Percentiles rank a stretch among this genome's conserved stretches.
phyloP scores from a whole-genome alignment of 129 eudicot species.

The Solidago caesia region DNA sequence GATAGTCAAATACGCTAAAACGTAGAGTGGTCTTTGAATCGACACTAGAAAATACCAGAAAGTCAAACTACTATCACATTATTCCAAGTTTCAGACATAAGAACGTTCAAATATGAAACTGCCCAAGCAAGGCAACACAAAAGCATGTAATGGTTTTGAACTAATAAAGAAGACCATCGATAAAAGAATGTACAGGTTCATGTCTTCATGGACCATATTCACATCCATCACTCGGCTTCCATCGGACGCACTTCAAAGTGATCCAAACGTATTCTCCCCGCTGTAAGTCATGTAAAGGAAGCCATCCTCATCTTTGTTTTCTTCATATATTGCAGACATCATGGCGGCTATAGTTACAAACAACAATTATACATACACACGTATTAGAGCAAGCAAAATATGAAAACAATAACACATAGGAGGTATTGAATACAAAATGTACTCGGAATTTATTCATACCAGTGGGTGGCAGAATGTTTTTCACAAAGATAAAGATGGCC shows the following conservation, averaged over 20 bases:
- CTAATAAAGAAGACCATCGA: conserved; percentile 19
- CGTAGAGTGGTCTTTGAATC: neutral
- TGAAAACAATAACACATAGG: neutral
- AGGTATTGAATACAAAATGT: neutral
- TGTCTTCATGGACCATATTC: conserved; percentile 33
- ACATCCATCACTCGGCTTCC: conserved; percentile 30
- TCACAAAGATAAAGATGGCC: conserved; percentile 92
- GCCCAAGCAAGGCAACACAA: neutral
- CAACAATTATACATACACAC: neutral
- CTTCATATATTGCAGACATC: conserved; percentile 96
- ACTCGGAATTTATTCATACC: conserved; percentile 38
- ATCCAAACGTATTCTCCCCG: conserved; percentile 96
- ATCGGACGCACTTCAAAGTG: conserved; percentile 32
- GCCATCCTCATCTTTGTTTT: conserved; percentile 93
- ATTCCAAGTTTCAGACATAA: conserved; percentile 1
- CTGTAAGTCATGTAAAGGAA: conserved; percentile 98
- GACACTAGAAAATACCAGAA: conserved; percentile 1
- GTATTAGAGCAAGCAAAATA: neutral
- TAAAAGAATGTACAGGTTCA: conserved; percentile 45
- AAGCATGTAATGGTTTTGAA: neutral
- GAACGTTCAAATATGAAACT: neutral
- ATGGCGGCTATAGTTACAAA: conserved; percentile 52
- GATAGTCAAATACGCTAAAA: neutral
- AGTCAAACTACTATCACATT: conserved; percentile 9
- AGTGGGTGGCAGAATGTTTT: conserved; percentile 89